phyloP scores from a whole-genome alignment of 352 stramenopile species.

The Pythium oligandrum region DNA sequence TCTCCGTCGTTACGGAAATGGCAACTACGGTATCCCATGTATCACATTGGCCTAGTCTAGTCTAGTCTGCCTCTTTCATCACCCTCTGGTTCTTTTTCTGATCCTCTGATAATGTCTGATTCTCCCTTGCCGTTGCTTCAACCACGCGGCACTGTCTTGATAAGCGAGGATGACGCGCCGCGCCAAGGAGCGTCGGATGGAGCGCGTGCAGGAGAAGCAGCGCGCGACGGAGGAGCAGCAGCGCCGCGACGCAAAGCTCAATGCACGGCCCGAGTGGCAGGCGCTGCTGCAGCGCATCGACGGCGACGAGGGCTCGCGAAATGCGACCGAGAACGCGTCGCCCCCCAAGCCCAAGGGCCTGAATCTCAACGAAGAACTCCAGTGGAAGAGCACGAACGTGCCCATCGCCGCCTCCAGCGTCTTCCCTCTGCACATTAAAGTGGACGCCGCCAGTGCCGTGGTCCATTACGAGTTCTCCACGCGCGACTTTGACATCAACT shows the following conservation, averaged over 20 bases:
- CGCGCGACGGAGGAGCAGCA: constrained; percentile 30
- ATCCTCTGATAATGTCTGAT: too few relatives aligned
- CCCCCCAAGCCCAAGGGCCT: constrained; percentile 4
- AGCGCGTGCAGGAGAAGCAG: constrained; percentile 59
- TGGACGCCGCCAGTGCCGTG: constrained; percentile 50
- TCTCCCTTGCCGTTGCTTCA: too few relatives aligned
- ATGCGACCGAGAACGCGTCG: not conserved
- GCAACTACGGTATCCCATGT: not conserved
- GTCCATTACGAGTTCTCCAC: constrained; percentile 66
- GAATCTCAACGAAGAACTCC: constrained; percentile 43
- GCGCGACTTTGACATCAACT: constrained; percentile 70
- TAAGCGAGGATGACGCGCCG: constrained; percentile 53
- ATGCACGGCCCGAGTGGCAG: constrained; percentile 40
- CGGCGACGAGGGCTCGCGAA: constrained; percentile 12
- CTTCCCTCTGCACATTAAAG: constrained; percentile 73
- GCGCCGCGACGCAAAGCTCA: constrained; percentile 37
- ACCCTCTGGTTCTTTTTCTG: too few relatives aligned
- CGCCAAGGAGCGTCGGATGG: constrained; percentile 63
- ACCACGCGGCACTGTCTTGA: too few relatives aligned
- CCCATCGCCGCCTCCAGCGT: constrained; percentile 53
- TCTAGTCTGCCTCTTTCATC: too few relatives aligned
- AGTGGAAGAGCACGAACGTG: constrained; percentile 76
- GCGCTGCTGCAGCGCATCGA: constrained; percentile 61
- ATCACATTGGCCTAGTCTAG: not conserved
- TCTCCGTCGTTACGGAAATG: constrained; percentile 2